phyloP scores from a whole-genome alignment of 805 yeast genomes.

The Komagataella pastoris region DNA sequence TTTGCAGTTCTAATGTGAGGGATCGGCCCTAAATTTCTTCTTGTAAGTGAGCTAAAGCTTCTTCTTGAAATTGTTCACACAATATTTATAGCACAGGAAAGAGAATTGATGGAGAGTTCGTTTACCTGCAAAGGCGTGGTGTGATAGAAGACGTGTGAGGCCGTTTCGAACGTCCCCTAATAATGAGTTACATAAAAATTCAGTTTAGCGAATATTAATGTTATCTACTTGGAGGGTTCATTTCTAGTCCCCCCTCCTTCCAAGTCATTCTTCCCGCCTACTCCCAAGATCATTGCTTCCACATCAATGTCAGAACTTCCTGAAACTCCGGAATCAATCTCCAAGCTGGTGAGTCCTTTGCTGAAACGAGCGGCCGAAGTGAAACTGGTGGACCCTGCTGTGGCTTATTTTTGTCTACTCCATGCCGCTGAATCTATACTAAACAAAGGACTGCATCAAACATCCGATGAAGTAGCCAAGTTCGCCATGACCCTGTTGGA shows the following conservation, averaged over 20 bases:
- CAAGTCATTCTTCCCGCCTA: background rate
- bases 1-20: background rate
- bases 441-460: conserved; percentile 41
- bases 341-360: conserved; percentile 28
- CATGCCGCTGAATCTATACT: conserved; percentile 68
- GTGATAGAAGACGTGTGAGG: background rate
- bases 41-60: background rate
- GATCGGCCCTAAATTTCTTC: background rate
- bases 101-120: background rate
- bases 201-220: background rate
- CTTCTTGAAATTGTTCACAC: background rate
- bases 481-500: conserved; percentile 55
- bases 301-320: background rate
- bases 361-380: conserved; percentile 47
- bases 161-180: background rate
- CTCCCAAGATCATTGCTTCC: background rate
- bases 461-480: conserved; percentile 38
- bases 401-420: conserved; percentile 59
- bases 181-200: too few relatives aligned
- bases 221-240: background rate
- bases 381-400: conserved; percentile 41
- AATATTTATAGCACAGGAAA: background rate
- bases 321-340: conserved; percentile 15
- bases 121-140: background rate
- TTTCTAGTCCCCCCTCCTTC: background rate